These are phyloP conservation scores for Suillus clintonianus DNA, from an alignment of 768 basidiomycete species.

Conservation along the genomic window DNA sequence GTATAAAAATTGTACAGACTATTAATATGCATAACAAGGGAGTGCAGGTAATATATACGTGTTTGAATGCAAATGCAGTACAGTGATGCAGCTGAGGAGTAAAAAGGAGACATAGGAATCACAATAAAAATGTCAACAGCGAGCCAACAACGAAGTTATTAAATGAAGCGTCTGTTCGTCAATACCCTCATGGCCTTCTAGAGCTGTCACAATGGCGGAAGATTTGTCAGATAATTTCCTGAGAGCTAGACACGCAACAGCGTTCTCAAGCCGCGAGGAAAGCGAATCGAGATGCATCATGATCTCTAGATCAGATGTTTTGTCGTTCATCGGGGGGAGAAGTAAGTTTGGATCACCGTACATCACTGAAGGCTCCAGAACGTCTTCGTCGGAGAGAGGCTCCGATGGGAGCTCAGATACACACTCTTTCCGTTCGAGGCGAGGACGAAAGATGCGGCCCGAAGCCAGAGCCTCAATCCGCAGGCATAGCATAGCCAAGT, in stretches of 20 bases:
- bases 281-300: slow-evolving; percentile 77
- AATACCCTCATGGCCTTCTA: slow-evolving; percentile 39
- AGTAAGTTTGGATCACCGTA: slow-evolving; percentile 64
- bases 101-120: slow-evolving; percentile 2
- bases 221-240: slow-evolving; percentile 12
- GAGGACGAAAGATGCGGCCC: slow-evolving; percentile 56
- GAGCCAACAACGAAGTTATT: slow-evolving; percentile 37
- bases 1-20: not conserved
- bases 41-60: slow-evolving; percentile 1
- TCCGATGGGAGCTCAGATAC: slow-evolving; percentile 20
- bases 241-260: slow-evolving; percentile 40
- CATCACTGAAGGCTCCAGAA: slow-evolving; percentile 38
- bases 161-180: slow-evolving; percentile 52
- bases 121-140: slow-evolving; percentile 15
- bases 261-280: slow-evolving; percentile 75
- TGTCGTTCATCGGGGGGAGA: slow-evolving; percentile 68
- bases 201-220: slow-evolving; percentile 35
- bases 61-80: slow-evolving; percentile 4
- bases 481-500: slow-evolving; percentile 72
- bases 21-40: slow-evolving; percentile 5
- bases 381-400: slow-evolving; percentile 19
- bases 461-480: slow-evolving; percentile 78
- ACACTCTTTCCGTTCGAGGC: slow-evolving; percentile 42
- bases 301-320: slow-evolving; percentile 71
- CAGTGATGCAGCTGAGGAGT: not conserved